Evolutionary conservation across 345 rosid species (phyloP).

Genomic region (Laguncularia racemosa): DNA sequence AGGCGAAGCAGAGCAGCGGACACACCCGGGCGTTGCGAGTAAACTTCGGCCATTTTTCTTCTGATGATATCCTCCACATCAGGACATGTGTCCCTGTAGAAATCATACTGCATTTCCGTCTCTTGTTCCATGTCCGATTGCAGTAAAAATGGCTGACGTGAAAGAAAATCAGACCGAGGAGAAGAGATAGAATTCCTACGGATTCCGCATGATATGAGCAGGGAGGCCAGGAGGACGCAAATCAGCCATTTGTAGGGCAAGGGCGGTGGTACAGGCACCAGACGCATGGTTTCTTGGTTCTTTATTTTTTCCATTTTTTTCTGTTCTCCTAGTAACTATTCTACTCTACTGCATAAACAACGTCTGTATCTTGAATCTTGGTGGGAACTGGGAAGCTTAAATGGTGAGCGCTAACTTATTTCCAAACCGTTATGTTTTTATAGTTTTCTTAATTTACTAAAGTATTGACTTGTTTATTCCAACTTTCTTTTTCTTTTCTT

Average conservation of each 20-base stretch:
- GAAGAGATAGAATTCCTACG: not conserved
- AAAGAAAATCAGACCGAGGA: not conserved
- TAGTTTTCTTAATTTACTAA: too few species aligned
- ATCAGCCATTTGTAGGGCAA: conserved; percentile 5
- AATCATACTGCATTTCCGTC: conserved; percentile 23
- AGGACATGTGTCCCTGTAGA: conserved; percentile 29
- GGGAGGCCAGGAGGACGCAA: conserved; percentile 4
- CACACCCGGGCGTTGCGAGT: conserved; percentile 14
- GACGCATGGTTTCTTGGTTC: too few species aligned
- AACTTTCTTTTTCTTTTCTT: too few species aligned
- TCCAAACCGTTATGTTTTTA: too few species aligned
- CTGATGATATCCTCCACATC: conserved; percentile 29
- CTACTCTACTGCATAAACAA: too few species aligned
- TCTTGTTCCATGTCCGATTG: not conserved
- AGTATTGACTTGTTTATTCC: too few species aligned
- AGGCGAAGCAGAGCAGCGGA: conserved; percentile 28
- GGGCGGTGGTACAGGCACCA: too few species aligned
- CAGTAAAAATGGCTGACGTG: conserved; percentile 2
- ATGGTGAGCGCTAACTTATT: too few species aligned
- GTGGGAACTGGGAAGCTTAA: too few species aligned
- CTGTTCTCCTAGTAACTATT: too few species aligned
- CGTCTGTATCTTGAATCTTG: too few species aligned
- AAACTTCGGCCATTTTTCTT: conserved; percentile 15
- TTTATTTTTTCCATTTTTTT: too few species aligned
- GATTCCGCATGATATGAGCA: not conserved